Evolutionary conservation across 495 filamentous ascomycete species (phyloP).

Genomic region (Penicillium dipodomyicola): DNA sequence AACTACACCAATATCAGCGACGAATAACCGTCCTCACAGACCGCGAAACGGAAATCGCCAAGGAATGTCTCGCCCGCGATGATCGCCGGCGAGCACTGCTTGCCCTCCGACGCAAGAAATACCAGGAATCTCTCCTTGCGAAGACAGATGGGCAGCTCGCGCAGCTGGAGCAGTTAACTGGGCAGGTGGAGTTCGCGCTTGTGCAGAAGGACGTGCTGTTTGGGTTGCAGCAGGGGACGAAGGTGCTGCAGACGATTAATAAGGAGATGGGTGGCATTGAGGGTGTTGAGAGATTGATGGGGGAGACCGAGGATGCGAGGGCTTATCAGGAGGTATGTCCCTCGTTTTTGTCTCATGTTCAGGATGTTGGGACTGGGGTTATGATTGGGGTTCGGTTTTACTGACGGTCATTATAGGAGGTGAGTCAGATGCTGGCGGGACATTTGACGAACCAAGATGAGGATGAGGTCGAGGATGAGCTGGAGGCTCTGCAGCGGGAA

Average conservation of each 20-base stretch:
- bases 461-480: slow-evolving; percentile 95
- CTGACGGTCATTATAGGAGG: slow-evolving; percentile 55
- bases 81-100: slow-evolving; percentile 81
- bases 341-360: slow-evolving; percentile 2
- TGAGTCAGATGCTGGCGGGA: slow-evolving; percentile 85
- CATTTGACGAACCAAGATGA: slow-evolving; percentile 89
- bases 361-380: background rate
- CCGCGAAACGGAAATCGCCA: slow-evolving; percentile 80
- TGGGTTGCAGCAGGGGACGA: slow-evolving; percentile 88
- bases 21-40: slow-evolving; percentile 80
- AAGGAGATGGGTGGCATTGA: slow-evolving; percentile 95
- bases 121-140: slow-evolving; percentile 84
- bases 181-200: slow-evolving; percentile 85
- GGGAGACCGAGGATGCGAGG: slow-evolving; percentile 81
- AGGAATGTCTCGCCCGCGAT: slow-evolving; percentile 67
- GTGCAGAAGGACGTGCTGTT: slow-evolving; percentile 95
- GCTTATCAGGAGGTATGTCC: slow-evolving; percentile 75
- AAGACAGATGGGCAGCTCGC: slow-evolving; percentile 91
- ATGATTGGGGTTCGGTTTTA: background rate
- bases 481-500: slow-evolving; percentile 75
- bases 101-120: slow-evolving; percentile 91
- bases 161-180: slow-evolving; percentile 78
- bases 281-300: slow-evolving; percentile 89
- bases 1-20: slow-evolving; percentile 89
- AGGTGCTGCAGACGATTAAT: slow-evolving; percentile 84